phyloP scores from a whole-genome alignment of 1,284 basidiomycete species.

The Neotropicomus parvogracilis region DNA sequence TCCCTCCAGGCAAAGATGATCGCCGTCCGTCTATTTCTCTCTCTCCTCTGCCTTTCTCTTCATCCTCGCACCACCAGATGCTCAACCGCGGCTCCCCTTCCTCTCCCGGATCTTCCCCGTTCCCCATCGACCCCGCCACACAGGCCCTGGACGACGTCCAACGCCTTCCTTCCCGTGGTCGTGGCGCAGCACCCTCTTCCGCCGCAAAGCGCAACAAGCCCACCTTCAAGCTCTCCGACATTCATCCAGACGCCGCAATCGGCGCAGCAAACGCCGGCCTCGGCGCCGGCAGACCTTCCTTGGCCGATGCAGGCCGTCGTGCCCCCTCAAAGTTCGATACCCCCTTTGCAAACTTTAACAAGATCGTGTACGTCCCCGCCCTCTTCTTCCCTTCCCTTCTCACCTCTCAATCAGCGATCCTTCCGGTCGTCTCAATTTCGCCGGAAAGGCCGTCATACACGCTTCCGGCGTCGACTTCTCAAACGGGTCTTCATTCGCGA shows the following conservation, averaged over 20 bases:
- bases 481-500: slow-evolving; percentile 88
- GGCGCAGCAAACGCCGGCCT: slow-evolving; percentile 65
- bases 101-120: slow-evolving; percentile 19
- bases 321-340: slow-evolving; percentile 54
- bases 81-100: slow-evolving; percentile 43
- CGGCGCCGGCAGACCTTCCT: slow-evolving; percentile 59
- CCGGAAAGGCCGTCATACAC: slow-evolving; percentile 90
- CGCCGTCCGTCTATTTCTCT: slow-evolving; percentile 49
- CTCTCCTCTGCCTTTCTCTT: background rate
- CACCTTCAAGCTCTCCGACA: slow-evolving; percentile 61
- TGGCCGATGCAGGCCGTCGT: slow-evolving; percentile 42
- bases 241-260: slow-evolving; percentile 44
- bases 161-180: slow-evolving; percentile 30
- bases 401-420: slow-evolving; percentile 65
- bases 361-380: slow-evolving; percentile 76
- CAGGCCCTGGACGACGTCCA: slow-evolving; percentile 33
- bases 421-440: slow-evolving; percentile 90
- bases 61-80: slow-evolving; percentile 41
- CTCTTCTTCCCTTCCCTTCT: slow-evolving; percentile 4
- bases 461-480: slow-evolving; percentile 93
- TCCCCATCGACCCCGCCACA: slow-evolving; percentile 39
- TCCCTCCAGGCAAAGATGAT: slow-evolving; percentile 92
- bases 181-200: slow-evolving; percentile 36
- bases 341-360: slow-evolving; percentile 90
- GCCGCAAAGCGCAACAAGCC: slow-evolving; percentile 55